Conservation (phyloP, 2,329 filamentous ascomycete genomes). For the Ophiostoma quercus region DNA sequence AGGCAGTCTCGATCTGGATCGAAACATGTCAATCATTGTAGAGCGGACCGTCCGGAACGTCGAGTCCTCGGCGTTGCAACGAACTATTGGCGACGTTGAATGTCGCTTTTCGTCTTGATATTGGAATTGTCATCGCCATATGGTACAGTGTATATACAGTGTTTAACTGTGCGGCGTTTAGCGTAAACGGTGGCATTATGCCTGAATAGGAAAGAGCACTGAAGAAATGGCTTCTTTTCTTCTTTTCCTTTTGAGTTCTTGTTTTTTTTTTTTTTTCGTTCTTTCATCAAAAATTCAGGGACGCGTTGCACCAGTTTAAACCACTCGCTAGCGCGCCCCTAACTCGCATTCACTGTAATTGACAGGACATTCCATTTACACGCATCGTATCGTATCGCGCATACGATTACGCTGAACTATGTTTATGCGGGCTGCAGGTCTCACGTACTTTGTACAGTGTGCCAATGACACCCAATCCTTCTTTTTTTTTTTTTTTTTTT, state of each 20-base stretch:
- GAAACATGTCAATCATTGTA: background rate
- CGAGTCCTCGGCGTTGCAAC: background rate
- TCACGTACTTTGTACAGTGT: background rate
- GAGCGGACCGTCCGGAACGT: background rate
- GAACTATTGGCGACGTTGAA: background rate
- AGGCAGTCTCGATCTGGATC: background rate
- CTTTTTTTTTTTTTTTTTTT: background rate
- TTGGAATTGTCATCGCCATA: background rate
- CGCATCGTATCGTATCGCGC: background rate
- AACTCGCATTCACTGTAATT: constrained; percentile 1
- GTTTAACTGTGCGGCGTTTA: background rate
- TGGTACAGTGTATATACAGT: background rate
- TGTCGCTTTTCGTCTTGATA: too few species aligned
- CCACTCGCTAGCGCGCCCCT: constrained; percentile 5
- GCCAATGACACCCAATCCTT: background rate
- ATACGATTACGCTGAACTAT: background rate
- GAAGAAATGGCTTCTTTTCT: background rate
- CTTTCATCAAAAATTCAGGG: constrained; percentile 10
- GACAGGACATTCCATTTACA: background rate
- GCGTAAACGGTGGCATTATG: background rate
- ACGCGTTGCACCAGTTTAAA: constrained; percentile 20
- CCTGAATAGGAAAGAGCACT: background rate
- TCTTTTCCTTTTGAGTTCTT: background rate
- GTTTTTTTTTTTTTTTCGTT: background rate
- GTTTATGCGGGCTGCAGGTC: background rate